Percentiles rank a stretch among this genome's conserved stretches.
phyloP scores from a whole-genome alignment of 1,284 basidiomycete species.

The Irpex sp. region DNA sequence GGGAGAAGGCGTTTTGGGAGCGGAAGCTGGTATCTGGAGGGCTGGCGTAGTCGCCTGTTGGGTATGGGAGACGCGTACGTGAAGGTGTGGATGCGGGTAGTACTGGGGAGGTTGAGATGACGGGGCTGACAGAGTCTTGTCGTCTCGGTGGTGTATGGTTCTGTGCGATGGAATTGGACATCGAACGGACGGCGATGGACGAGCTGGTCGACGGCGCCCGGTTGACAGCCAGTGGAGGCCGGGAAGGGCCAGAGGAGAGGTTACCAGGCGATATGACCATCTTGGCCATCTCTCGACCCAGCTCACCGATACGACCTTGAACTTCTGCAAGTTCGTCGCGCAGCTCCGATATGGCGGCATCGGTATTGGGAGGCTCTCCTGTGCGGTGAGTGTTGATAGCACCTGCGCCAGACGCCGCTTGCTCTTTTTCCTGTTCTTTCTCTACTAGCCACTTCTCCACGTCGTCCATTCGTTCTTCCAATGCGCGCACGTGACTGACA shows the following conservation, averaged over 20 bases:
- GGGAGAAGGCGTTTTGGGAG: slow-evolving; percentile 48
- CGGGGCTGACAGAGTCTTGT: slow-evolving; percentile 63
- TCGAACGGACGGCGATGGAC: slow-evolving; percentile 29
- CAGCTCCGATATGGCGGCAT: slow-evolving; percentile 46
- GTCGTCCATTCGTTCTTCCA: slow-evolving; percentile 81
- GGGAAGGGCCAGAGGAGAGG: slow-evolving; percentile 49
- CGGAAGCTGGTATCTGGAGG: slow-evolving; percentile 39
- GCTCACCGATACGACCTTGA: slow-evolving; percentile 64
- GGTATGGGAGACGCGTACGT: slow-evolving; percentile 69
- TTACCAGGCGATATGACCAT: slow-evolving; percentile 55
- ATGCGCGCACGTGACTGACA: slow-evolving; percentile 73
- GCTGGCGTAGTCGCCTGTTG: slow-evolving; percentile 74
- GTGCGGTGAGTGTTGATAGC: slow-evolving; percentile 12
- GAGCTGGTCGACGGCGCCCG: slow-evolving; percentile 32
- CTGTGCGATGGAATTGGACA: slow-evolving; percentile 22
- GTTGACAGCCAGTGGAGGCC: slow-evolving; percentile 40
- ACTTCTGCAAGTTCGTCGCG: slow-evolving; percentile 67
- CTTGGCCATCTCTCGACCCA: slow-evolving; percentile 75
- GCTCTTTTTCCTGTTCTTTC: slow-evolving; percentile 48
- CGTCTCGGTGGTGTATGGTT: slow-evolving; percentile 41
- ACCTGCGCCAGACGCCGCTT: slow-evolving; percentile 13
- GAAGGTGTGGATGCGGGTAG: slow-evolving; percentile 23
- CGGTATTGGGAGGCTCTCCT: slow-evolving; percentile 23
- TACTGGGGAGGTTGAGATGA: slow-evolving; percentile 41
- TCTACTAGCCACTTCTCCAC: slow-evolving; percentile 81